phyloP scores from a whole-genome alignment of 2,329 filamentous ascomycete genomes.

The Paracamarosporium sp. region DNA sequence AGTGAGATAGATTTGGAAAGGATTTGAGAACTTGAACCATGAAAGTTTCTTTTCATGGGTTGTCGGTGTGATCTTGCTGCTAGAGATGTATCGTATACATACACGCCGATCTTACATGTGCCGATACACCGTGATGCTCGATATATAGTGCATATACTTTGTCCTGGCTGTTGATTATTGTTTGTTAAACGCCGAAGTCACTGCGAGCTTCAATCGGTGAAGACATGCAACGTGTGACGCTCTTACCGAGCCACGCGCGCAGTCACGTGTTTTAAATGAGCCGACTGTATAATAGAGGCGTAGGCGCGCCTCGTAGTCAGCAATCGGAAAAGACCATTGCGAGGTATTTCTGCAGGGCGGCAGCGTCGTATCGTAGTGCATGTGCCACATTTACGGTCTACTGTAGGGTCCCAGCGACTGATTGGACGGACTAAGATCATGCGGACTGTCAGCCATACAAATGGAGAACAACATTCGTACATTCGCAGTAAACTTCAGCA shows the following conservation, averaged over 20 bases:
- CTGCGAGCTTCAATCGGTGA: background rate
- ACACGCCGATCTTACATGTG: background rate
- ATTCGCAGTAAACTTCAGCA: too few relatives aligned
- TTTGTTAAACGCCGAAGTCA: background rate
- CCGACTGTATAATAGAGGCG: background rate
- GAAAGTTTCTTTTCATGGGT: too few relatives aligned
- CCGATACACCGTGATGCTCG: background rate
- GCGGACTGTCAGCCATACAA: background rate
- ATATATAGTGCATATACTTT: background rate
- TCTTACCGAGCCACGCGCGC: background rate
- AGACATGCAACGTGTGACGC: conserved; percentile 2
- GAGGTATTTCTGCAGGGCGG: background rate
- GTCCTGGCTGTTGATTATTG: background rate
- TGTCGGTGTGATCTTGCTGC: too few relatives aligned
- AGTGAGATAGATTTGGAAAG: too few relatives aligned
- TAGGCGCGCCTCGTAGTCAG: background rate
- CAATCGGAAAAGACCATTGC: background rate
- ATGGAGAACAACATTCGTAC: background rate
- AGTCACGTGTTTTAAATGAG: background rate
- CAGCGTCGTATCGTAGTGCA: background rate
- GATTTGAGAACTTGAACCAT: too few relatives aligned
- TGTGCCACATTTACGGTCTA: conserved; percentile 4
- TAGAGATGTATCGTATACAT: too few relatives aligned
- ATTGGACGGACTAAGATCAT: background rate
- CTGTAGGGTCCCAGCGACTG: background rate